phyloP scores from a whole-genome alignment of 345 rosid species.

The Cardamine resedifolia region DNA sequence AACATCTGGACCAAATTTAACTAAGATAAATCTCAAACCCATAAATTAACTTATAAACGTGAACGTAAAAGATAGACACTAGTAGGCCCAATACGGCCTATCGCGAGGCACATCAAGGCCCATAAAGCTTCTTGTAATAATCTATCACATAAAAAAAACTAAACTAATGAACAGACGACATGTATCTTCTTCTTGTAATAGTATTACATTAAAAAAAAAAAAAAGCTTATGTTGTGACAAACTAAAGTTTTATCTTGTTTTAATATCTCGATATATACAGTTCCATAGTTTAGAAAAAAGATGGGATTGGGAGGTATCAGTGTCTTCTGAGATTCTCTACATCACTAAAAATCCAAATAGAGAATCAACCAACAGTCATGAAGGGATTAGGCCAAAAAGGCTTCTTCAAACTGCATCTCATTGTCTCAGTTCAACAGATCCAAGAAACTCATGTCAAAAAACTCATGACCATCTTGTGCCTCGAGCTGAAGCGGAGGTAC shows the following conservation, averaged over 20 bases:
- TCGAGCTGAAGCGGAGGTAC: slow-evolving; percentile 30
- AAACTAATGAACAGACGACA: neutral
- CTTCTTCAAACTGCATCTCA: neutral
- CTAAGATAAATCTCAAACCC: no score
- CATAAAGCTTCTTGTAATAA: neutral
- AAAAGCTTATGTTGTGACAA: neutral
- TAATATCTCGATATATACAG: slow-evolving; percentile 14
- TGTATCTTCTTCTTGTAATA: neutral
- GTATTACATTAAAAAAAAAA: no score
- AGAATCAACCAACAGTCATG: slow-evolving; percentile 24
- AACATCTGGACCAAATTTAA: neutral
- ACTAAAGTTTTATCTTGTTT: neutral
- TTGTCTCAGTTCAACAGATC: slow-evolving; percentile 14
- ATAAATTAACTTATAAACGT: neutral
- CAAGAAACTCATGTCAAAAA: slow-evolving; percentile 20
- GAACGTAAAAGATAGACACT: neutral
- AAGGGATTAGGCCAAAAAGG: neutral
- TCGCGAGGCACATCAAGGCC: neutral
- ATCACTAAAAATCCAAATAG: slow-evolving; percentile 26
- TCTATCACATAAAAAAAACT: neutral
- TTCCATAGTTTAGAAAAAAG: neutral
- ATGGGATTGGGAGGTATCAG: neutral
- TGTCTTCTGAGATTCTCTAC: slow-evolving; percentile 14
- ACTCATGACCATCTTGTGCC: slow-evolving; percentile 26
- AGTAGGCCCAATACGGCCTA: neutral